Conservation (phyloP, 163 green algal genomes). For the Smithsoniella earleae region DNA sequence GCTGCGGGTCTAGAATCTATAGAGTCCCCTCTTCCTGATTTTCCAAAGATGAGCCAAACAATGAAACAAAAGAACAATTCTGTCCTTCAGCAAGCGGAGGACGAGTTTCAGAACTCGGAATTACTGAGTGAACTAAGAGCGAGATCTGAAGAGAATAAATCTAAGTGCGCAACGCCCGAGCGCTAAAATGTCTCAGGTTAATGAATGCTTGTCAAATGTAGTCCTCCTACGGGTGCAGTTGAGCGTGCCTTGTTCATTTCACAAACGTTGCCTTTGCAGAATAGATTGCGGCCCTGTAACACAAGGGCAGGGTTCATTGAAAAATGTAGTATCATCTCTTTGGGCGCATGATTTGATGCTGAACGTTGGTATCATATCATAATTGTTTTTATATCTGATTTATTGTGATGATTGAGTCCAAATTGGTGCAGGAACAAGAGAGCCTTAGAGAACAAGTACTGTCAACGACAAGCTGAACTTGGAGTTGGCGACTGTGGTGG, state of each 20-base stretch:
- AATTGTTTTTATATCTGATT: not conserved
- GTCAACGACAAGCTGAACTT: constrained; percentile 56
- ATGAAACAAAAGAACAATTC: constrained; percentile 1
- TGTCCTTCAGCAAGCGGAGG: not conserved
- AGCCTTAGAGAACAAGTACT: constrained; percentile 47
- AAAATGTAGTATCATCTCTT: too few relatives aligned
- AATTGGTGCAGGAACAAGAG: constrained; percentile 21
- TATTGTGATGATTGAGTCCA: not conserved
- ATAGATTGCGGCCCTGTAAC: too few relatives aligned
- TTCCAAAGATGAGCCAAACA: not conserved
- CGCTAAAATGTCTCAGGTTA: too few relatives aligned
- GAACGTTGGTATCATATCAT: not conserved
- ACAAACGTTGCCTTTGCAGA: too few relatives aligned
- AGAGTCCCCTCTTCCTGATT: not conserved
- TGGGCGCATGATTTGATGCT: not conserved
- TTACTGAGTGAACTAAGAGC: not conserved
- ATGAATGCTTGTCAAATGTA: too few relatives aligned
- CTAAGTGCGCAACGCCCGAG: constrained; percentile 22
- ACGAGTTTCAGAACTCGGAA: constrained; percentile 5
- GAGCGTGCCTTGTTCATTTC: not conserved
- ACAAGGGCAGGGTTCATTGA: too few relatives aligned
- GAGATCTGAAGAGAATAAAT: constrained; percentile 1
- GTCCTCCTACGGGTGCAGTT: too few relatives aligned
- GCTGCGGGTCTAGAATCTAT: constrained; percentile 9
- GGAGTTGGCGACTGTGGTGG: constrained; percentile 59